Evolutionary conservation across 176 grass and related monocot species (phyloP), one percentile per base, ranked within the genome.

Genomic region (Lolium rigidum): DNA sequence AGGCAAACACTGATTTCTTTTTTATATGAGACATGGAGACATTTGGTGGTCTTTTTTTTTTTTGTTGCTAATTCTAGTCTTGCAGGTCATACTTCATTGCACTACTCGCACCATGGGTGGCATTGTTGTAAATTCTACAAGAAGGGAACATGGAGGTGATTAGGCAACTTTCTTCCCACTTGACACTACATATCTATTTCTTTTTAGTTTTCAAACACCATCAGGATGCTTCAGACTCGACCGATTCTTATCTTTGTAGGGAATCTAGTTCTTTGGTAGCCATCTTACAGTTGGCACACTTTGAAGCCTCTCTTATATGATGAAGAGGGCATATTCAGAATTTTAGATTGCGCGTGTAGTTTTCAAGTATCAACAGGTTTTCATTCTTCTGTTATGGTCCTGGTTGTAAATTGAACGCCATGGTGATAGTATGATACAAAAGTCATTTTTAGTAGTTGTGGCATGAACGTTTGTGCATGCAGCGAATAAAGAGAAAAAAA

Each of bases 61-160:
- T 2, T 35, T 35, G 31, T 72, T 66, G 6, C 37, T 78, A 50
- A 75, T 44, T 89, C 21, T 77, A 86, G 22, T 77, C 14, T 48
- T 88, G 52, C 88, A 95, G 97, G 97, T 95, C 28, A 77, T 95
- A 90, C 44, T 94, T 79, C 94, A 98, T 88, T 98, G 91, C 86
- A 98, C 92, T 66, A 95, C 76, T 78, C 91, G 88, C 52, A 94
- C 97, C 5, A 65, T 92, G 58, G 94, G 94, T 73, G 94, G 94
- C 49, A 76, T 81, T 81, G 73, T 98, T 70, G 47, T 98, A 28
- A 90, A 94, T 82, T 98, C 97, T 71, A 94, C 94, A 70, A 89
- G 92, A 91, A 86, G 38, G 77, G 88, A 98, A 85, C 85, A 88
- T 70, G 94, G 97, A 95, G 97, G 97, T 50, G 48, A 50, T 50